Percentiles rank a stretch among this genome's conserved stretches.
phyloP scores from a whole-genome alignment of 2,329 filamentous ascomycete genomes.

The Pseudocercospora eumusae region DNA sequence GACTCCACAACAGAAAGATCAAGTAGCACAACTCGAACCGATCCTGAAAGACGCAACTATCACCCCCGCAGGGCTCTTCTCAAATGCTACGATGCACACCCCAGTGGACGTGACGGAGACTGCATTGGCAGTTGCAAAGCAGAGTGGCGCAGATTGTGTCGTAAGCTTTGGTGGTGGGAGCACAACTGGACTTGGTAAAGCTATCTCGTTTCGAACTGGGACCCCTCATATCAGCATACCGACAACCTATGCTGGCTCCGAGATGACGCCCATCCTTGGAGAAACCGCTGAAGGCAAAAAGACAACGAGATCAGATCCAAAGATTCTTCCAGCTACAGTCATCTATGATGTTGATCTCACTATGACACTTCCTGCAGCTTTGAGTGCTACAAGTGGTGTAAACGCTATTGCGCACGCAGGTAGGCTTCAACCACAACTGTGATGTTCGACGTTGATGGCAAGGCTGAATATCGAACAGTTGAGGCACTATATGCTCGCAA shows the following conservation, averaged over 20 bases:
- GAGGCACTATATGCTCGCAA: slow-evolving; percentile 65
- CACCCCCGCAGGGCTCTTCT: slow-evolving; percentile 55
- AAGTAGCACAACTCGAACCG: slow-evolving; percentile 49
- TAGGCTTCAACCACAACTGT: slow-evolving; percentile 37
- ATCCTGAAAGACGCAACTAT: slow-evolving; percentile 44
- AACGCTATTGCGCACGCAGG: slow-evolving; percentile 65
- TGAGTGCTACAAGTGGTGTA: slow-evolving; percentile 62
- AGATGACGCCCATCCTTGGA: slow-evolving; percentile 66
- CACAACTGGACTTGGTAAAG: slow-evolving; percentile 59
- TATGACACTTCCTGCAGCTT: slow-evolving; percentile 55
- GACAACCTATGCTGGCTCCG: slow-evolving; percentile 45
- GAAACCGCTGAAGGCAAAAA: slow-evolving; percentile 62
- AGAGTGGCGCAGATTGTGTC: slow-evolving; percentile 55
- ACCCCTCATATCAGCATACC: slow-evolving; percentile 41
- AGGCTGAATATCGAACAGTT: slow-evolving; percentile 42
- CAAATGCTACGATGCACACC: slow-evolving; percentile 64
- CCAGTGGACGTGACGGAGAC: slow-evolving; percentile 59
- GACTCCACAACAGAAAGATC: slow-evolving; percentile 54
- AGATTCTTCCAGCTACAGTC: slow-evolving; percentile 61
- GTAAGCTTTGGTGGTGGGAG: slow-evolving; percentile 65
- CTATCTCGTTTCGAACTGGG: slow-evolving; percentile 39
- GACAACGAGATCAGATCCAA: slow-evolving; percentile 59
- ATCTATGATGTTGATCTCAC: slow-evolving; percentile 67
- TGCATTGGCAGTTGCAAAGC: slow-evolving; percentile 53
- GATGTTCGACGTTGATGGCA: not conserved